Evolutionary conservation across 2,329 filamentous ascomycete genomes (phyloP).

Genomic region (Didymella segeticola): DNA sequence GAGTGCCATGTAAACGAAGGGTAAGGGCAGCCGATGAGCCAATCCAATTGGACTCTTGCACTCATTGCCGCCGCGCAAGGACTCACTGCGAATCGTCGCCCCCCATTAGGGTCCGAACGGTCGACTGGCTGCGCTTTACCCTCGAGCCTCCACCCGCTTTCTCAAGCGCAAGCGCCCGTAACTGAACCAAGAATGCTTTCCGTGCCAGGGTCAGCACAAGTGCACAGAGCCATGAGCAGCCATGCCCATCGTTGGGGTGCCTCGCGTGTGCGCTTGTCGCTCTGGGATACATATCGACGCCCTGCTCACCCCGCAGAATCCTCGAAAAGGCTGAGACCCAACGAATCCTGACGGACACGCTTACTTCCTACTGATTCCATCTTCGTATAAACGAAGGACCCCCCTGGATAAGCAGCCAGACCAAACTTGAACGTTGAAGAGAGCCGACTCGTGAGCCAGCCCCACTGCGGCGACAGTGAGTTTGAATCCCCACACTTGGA

Average conservation of each 20-base stretch:
- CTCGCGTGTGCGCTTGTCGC: constrained; percentile 32
- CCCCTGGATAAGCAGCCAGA: constrained; percentile 28
- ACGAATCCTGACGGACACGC: constrained; percentile 26
- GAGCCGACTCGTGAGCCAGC: constrained; percentile 36
- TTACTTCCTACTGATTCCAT: constrained; percentile 16
- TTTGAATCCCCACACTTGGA: constrained; percentile 39
- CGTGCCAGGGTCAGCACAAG: constrained; percentile 36
- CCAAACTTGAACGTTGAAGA: constrained; percentile 26
- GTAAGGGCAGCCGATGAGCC: constrained; percentile 32
- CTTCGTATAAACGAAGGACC: constrained; percentile 27
- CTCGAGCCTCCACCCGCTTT: constrained; percentile 42
- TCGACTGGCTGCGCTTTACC: constrained; percentile 39
- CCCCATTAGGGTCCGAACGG: constrained; percentile 37
- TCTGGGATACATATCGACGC: constrained; percentile 43
- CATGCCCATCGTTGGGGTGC: constrained; percentile 32
- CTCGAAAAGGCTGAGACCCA: constrained; percentile 37
- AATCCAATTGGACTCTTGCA: constrained; percentile 42
- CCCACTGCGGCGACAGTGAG: constrained; percentile 42
- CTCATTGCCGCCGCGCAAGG: constrained; percentile 38
- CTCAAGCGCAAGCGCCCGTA: constrained; percentile 48
- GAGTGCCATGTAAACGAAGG: constrained; percentile 29
- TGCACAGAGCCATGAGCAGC: constrained; percentile 33
- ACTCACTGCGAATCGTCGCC: constrained; percentile 45
- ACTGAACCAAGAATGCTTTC: constrained; percentile 35
- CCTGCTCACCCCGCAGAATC: constrained; percentile 34